Percentiles rank a stretch among this genome's conserved stretches.
These are phyloP conservation scores for Brassica balearica DNA, from an alignment of 441 rosid genomes.

Conservation along the genomic window DNA sequence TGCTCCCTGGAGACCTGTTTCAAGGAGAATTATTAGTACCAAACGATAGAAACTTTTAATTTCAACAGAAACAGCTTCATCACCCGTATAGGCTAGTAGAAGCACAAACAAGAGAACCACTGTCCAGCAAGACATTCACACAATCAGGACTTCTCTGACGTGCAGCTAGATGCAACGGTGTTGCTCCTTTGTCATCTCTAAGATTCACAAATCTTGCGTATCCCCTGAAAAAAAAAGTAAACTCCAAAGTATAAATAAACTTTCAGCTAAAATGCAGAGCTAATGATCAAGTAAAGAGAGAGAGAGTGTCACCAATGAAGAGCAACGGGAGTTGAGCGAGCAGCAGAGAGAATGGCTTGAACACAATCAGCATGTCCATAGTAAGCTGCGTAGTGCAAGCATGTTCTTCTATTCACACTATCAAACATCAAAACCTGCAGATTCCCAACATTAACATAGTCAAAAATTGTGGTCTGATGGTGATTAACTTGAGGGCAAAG, in stretches of 20 bases:
- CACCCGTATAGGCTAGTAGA: conserved; percentile 64
- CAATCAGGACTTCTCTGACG: conserved; percentile 60
- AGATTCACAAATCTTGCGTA: conserved; percentile 64
- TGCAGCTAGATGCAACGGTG: conserved; percentile 65
- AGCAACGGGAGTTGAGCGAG: conserved; percentile 59
- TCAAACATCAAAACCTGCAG: conserved; percentile 64
- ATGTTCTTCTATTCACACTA: conserved; percentile 61
- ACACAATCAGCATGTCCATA: conserved; percentile 63
- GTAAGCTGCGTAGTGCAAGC: conserved; percentile 71
- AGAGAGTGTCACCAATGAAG: conserved; percentile 51
- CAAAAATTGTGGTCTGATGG: too few relatives aligned
- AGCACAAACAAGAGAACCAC: conserved; percentile 64
- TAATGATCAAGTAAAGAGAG: background rate
- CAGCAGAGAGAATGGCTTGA: conserved; percentile 57
- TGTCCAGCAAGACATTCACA: conserved; percentile 54
- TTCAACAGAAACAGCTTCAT: background rate
- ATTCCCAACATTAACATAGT: background rate
- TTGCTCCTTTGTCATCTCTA: conserved; percentile 63
- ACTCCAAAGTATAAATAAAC: too few relatives aligned
- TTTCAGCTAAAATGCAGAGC: too few relatives aligned
- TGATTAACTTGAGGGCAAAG: too few relatives aligned
- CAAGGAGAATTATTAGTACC: conserved; percentile 2
- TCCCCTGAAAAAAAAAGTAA: conserved; percentile 48
- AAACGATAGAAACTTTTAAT: background rate
- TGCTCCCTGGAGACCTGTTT: conserved; percentile 85